Evolutionary conservation across 495 filamentous ascomycete species (phyloP).

Genomic region (Chaetomidium leptoderma): DNA sequence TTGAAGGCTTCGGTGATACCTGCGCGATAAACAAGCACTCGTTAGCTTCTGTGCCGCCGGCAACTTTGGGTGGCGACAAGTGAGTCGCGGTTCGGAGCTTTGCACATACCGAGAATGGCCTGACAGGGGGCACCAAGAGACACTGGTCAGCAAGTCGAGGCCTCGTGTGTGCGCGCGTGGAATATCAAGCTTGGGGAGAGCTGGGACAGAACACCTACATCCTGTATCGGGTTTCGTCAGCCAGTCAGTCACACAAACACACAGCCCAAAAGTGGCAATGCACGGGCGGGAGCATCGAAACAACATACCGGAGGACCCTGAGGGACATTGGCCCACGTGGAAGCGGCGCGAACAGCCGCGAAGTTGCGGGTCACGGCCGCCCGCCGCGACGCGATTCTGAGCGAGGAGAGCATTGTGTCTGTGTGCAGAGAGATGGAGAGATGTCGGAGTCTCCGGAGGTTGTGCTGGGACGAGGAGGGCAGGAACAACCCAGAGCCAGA

Average conservation of each 20-base stretch:
- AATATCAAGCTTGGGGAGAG: neutral
- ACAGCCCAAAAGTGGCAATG: neutral
- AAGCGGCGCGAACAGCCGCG: slow-evolving; percentile 62
- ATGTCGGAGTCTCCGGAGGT: neutral
- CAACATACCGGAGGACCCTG: slow-evolving; percentile 86
- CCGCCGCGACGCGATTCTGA: slow-evolving; percentile 35
- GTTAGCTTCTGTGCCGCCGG: slow-evolving; percentile 7
- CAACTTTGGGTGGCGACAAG: neutral
- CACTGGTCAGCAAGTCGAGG: slow-evolving; percentile 22
- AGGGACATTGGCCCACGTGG: slow-evolving; percentile 83
- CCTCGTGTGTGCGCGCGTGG: neutral
- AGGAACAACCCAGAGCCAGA: neutral
- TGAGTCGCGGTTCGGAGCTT: neutral
- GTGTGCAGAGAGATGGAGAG: slow-evolving; percentile 4
- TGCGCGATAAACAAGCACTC: slow-evolving; percentile 26
- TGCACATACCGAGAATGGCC: slow-evolving; percentile 69
- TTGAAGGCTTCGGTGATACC: slow-evolving; percentile 99
- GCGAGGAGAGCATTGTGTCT: slow-evolving; percentile 32
- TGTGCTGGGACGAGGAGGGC: neutral
- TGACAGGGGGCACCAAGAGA: slow-evolving; percentile 32
- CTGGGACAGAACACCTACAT: slow-evolving; percentile 51
- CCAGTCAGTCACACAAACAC: slow-evolving; percentile 16
- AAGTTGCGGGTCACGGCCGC: slow-evolving; percentile 37
- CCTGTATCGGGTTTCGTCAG: slow-evolving; percentile 39
- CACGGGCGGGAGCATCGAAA: slow-evolving; percentile 30